A percentile compares a stretch with the other conserved stretches of the same genome.
These are phyloP conservation scores for Prunus davidiana DNA, from an alignment of 306 rosid genomes.

Conservation along the genomic window DNA sequence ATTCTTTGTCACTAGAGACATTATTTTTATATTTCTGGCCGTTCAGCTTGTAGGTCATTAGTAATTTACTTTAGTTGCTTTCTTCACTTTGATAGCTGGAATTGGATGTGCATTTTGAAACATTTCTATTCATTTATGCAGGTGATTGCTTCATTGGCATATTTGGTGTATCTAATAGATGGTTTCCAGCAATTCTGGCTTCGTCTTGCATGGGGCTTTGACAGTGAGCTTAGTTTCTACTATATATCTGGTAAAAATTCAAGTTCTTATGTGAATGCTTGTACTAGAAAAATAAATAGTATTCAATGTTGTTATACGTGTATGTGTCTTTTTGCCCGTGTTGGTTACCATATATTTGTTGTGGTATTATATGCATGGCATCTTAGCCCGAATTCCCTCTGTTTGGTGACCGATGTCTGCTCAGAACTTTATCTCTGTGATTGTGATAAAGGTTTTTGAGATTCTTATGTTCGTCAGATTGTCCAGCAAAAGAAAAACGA, in stretches of 20 bases:
- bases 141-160: constrained; percentile 84
- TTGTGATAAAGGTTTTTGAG: background rate
- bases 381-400: background rate
- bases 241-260: constrained; percentile 74
- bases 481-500: background rate
- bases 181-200: constrained; percentile 84
- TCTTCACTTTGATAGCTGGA: constrained; percentile 7
- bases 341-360: background rate
- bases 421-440: background rate
- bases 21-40: constrained; percentile 76
- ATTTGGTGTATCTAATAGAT: constrained; percentile 80
- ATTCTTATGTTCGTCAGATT: background rate
- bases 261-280: constrained; percentile 14
- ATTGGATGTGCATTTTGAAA: constrained; percentile 2
- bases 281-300: background rate
- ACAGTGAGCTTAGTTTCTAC: constrained; percentile 78
- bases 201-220: constrained; percentile 84
- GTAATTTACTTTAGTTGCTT: constrained; percentile 24
- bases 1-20: constrained; percentile 94
- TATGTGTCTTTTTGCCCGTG: background rate
- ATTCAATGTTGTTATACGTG: background rate
- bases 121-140: constrained; percentile 30
- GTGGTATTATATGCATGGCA: background rate
- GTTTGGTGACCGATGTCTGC: background rate
- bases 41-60: constrained; percentile 85